Evolutionary conservation across 305 asterid genomes (phyloP), one percentile per base, ranked within the genome.

Genomic region (Solanum chacoense): DNA sequence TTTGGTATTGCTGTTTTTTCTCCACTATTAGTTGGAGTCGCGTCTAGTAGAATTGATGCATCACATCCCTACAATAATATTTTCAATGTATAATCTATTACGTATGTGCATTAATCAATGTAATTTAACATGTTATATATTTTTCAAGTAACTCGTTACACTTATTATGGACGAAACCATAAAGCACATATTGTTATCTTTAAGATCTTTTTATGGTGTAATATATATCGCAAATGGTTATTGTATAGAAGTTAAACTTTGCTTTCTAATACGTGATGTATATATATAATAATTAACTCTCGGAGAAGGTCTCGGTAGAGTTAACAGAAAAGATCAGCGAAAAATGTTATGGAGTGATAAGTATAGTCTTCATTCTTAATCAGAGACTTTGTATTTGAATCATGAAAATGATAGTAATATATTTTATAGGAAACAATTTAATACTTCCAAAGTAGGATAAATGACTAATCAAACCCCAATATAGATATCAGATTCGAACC

Each of bases 1-100:
- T 93, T 93, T 7, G 94, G 94, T 5, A 50, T 0, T 8, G 95
- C 90, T 24, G 71, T 91, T 72, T 89, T 93, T 80, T 93, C 94
- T 9, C 93, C 92, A 3, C 74, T 16, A 29, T 89, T 88, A 8
- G 29, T 89, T 37, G 89, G 10, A 1, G 89, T 89, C 0, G 94
- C 89, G 37, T 89, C 88, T 16, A 93, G 63, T 77, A 93, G 42
- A n/a, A 93, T 89, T 10, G 94, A 93, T 12, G 86, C 94, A 75
- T 93, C 94, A 90, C 94, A 93, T 13, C 94, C 94, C 94, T 90
- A 1, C 75, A 34, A 78, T 76, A 26, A 79, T 38, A 13, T 2
- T 26, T 16, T 31, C 18, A 40, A 14, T 80, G 16, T n/a, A 78
- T n/a, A 16, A 22, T 63, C 3, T 78, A 78, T 37, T 26, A 26